Percentiles rank a stretch among this genome's conserved stretches.
phyloP scores from a whole-genome alignment of 306 rosid species.

The Quercus aquifolioides region DNA sequence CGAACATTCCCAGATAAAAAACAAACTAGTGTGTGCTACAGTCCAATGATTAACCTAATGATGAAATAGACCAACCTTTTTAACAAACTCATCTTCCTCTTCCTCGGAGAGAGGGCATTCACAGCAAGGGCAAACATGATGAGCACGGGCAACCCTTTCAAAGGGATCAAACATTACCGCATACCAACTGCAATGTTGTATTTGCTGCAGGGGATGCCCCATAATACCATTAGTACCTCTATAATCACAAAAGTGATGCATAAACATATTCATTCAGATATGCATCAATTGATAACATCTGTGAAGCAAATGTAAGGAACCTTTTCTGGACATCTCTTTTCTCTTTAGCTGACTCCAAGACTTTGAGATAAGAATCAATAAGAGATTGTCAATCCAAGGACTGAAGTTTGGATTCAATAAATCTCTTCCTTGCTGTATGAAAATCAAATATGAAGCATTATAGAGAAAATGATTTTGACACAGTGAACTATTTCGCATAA shows the following conservation, averaged over 20 bases:
- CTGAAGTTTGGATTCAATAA: constrained; percentile 68
- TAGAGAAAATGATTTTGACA: constrained; percentile 2
- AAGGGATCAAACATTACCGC: constrained; percentile 96
- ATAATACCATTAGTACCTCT: constrained; percentile 31
- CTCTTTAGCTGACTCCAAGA: constrained; percentile 73
- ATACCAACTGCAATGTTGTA: constrained; percentile 84
- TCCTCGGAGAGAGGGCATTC: constrained; percentile 80
- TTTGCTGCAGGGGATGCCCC: constrained; percentile 60
- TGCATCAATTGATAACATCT: constrained; percentile 10
- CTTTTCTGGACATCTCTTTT: constrained; percentile 81
- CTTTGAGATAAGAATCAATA: constrained; percentile 55
- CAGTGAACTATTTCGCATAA: constrained; percentile 1
- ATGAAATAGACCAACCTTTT: constrained; percentile 55
- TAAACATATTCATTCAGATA: neutral
- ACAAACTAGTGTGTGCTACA: neutral
- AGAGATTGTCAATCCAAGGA: constrained; percentile 62
- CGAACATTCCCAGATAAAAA: neutral
- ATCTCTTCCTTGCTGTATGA: constrained; percentile 79
- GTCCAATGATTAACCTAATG: neutral
- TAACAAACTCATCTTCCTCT: constrained; percentile 92
- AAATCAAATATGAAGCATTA: constrained; percentile 8
- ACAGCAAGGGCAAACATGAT: constrained; percentile 91
- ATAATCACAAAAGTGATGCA: neutral
- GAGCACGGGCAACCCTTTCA: constrained; percentile 87
- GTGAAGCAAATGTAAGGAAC: constrained; percentile 32